These are phyloP conservation scores for Neonectria punicea DNA, from an alignment of 2,329 filamentous ascomycete genomes.

Conservation along the genomic window DNA sequence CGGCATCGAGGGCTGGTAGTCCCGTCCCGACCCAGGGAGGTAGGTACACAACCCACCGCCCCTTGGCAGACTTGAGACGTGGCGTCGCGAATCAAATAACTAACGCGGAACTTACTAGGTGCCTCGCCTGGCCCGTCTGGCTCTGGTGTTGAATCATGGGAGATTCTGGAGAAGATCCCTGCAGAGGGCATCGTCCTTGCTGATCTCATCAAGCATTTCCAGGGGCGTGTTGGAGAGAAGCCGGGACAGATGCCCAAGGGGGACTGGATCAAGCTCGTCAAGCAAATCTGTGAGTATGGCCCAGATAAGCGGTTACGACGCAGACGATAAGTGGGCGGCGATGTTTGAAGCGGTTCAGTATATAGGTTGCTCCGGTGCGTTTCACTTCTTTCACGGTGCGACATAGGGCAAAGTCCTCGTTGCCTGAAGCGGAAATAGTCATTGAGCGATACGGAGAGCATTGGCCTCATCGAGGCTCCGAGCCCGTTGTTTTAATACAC, in stretches of 20 bases:
- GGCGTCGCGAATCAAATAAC: not conserved
- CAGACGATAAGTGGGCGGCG: constrained; percentile 45
- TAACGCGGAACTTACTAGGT: constrained; percentile 36
- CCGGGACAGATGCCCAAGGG: constrained; percentile 62
- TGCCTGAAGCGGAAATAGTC: not conserved
- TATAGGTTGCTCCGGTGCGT: constrained; percentile 13
- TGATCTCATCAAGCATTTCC: constrained; percentile 65
- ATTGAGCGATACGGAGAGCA: not conserved
- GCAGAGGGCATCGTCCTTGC: constrained; percentile 65
- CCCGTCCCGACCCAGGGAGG: constrained; percentile 59
- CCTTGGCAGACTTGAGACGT: too few species aligned
- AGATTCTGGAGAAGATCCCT: constrained; percentile 66
- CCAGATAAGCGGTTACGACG: constrained; percentile 63
- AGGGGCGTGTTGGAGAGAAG: constrained; percentile 61
- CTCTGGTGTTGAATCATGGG: constrained; percentile 57
- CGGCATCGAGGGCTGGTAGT: constrained; percentile 70
- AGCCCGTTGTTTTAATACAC: constrained; percentile 12
- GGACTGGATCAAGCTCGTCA: constrained; percentile 70
- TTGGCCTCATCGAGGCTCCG: not conserved
- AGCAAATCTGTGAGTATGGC: constrained; percentile 63
- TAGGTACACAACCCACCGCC: constrained; percentile 43
- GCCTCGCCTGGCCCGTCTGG: constrained; percentile 48
- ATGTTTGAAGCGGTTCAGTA: constrained; percentile 8
- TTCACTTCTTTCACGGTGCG: constrained; percentile 12
- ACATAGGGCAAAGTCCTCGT: not conserved